Evolutionary conservation across 805 yeast species (phyloP), one percentile per base, ranked within the genome.

Genomic region (Candida michaelii): DNA sequence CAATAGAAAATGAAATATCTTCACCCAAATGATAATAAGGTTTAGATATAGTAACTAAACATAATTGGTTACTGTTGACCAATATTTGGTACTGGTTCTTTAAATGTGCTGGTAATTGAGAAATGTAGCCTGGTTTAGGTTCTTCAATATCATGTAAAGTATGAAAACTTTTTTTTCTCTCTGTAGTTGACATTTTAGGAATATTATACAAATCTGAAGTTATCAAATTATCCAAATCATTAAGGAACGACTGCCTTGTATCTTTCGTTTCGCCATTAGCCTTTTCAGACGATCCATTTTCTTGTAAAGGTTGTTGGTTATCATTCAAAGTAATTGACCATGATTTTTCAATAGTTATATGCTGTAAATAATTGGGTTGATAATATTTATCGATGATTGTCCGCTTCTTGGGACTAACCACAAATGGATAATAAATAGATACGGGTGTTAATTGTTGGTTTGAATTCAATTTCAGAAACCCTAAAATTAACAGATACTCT

Each of bases 1-100:
- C 60, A n/a, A 70, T 48, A 1, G 51, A 47, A 43, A 62, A 68
- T 40, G 59, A 50, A 10, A 69, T 49, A 41, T 69, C 73, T 23
- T 69, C 71, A 14, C 74, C 74, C 17, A 66, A 46, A 40, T 61
- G 68, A 51, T 55, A 68, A 34, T 57, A 61, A 3, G 71, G 63
- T 38, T 61, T 60, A 1, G 70, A 56, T 21, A 69, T 36, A 5
- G 54, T 52, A 16, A 69, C 52, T 10, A 49, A 46, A 48, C 76
- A 70, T n/a, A 69, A 51, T 13, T 55, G 46, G 13, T 49, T 47
- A 36, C 53, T 55, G 46, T 67, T 67, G 17, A 65, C 69, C 29
- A 65, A 45, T 34, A 70, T 56, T 45, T 65, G 69, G 51, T 61
- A 70, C 42, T 61, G 66, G n/a, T 63, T 61, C 34, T 64, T 63